Percentiles rank a stretch among this genome's conserved stretches.
Evolutionary conservation across 1,139 yeast genomes (phyloP).

Genomic region (Suhomyces choctaworum): DNA sequence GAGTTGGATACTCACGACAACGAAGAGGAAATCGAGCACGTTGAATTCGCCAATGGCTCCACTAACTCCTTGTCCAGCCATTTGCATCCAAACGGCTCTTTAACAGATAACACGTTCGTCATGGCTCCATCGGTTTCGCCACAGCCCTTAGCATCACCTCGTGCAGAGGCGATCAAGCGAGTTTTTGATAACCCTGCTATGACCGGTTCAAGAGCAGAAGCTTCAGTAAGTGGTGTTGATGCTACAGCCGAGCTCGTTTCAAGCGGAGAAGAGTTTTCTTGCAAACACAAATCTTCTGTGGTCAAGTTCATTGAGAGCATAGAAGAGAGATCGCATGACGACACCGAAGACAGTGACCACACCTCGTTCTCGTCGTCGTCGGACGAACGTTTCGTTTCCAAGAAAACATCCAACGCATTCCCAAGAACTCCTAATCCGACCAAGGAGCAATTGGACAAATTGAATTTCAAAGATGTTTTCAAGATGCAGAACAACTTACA

Average conservation of each 20-base stretch:
- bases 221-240: constrained; percentile 15
- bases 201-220: constrained; percentile 18
- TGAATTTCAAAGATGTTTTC: constrained; percentile 40
- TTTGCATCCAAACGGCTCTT: constrained; percentile 2
- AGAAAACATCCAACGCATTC: constrained; percentile 15
- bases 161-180: constrained; percentile 48
- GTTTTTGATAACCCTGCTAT: constrained; percentile 51
- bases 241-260: constrained; percentile 16
- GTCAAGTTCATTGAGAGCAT: constrained; percentile 29
- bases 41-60: constrained; percentile 11
- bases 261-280: constrained; percentile 11
- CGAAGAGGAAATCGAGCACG: constrained; percentile 12
- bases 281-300: constrained; percentile 9
- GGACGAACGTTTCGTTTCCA: constrained; percentile 12
- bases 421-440: constrained; percentile 38
- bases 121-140: constrained; percentile 5
- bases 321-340: constrained; percentile 20
- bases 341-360: constrained; percentile 10
- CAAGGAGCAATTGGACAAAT: constrained; percentile 15
- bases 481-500: constrained; percentile 17
- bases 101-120: constrained; percentile 7
- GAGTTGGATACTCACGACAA: constrained; percentile 3
- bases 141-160: constrained; percentile 24
- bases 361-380: constrained; percentile 14
- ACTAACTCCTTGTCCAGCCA: neutral